Percentiles rank a stretch among this genome's conserved stretches.
These are phyloP conservation scores for Beta macrorhiza DNA, from an alignment of 179 eudicot genomes.

Conservation along the genomic window DNA sequence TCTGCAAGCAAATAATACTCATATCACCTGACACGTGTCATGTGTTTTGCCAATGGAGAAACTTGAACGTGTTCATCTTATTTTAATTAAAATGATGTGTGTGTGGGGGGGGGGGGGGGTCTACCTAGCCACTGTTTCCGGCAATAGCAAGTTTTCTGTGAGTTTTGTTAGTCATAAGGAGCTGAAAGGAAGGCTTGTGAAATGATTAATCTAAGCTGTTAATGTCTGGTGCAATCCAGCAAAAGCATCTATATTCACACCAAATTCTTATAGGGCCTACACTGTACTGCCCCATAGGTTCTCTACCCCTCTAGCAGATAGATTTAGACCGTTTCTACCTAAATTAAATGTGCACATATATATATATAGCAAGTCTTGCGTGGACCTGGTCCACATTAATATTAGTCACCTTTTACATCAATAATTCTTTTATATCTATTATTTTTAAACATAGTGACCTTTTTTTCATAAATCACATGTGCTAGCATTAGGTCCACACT, in stretches of 20 bases:
- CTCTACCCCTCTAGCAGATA: neutral
- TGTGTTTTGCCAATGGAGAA: neutral
- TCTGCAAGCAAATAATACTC: neutral
- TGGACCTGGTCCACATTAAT: too few species aligned
- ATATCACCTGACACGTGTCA: neutral
- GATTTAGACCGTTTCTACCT: too few species aligned
- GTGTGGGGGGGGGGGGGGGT: neutral
- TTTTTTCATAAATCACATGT: too few species aligned
- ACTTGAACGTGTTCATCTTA: neutral
- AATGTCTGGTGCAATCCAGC: neutral
- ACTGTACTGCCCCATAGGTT: neutral
- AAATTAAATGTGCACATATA: too few species aligned
- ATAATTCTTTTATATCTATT: too few species aligned
- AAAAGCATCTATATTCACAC: neutral
- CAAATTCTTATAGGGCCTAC: neutral
- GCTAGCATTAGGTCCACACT: too few species aligned
- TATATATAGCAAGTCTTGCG: too few species aligned
- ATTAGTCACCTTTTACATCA: too few species aligned
- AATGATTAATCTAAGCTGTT: neutral
- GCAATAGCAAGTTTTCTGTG: neutral
- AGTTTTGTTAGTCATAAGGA: neutral
- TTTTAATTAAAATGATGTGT: too few species aligned
- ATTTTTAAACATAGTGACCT: too few species aligned
- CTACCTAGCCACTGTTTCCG: neutral
- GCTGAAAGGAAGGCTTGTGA: neutral